phyloP scores from a whole-genome alignment of 139 green algal species.

The Micractinium sp. region DNA sequence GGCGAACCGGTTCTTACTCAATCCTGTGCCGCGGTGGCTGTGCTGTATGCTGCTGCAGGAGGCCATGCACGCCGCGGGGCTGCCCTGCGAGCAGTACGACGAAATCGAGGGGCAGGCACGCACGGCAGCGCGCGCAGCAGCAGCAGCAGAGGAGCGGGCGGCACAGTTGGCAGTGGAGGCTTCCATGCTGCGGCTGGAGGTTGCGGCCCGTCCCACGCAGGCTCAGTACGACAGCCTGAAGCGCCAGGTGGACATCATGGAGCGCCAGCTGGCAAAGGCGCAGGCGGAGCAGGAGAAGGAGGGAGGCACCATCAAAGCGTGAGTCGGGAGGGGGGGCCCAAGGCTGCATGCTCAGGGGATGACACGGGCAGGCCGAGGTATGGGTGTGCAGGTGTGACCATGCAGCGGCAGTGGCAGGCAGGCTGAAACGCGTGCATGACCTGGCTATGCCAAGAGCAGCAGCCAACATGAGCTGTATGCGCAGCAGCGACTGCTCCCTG shows the following conservation, averaged over 20 bases:
- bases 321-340: not conserved
- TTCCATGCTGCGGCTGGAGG: slow-evolving; percentile 16
- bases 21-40: not conserved
- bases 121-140: not conserved
- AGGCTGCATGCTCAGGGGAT: not conserved
- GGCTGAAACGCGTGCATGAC: not conserved
- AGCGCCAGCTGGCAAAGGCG: slow-evolving; percentile 56
- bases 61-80: slow-evolving; percentile 7
- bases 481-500: too few species aligned
- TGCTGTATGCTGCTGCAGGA: slow-evolving; percentile 1
- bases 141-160: slow-evolving; percentile 13
- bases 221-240: slow-evolving; percentile 47
- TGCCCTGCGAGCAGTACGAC: not conserved
- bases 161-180: not conserved
- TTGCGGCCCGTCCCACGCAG: slow-evolving; percentile 13
- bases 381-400: not conserved
- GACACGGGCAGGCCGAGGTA: not conserved
- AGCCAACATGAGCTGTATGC: too few species aligned
- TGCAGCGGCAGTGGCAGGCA: not conserved
- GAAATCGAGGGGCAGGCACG: slow-evolving; percentile 18
- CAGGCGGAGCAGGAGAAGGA: slow-evolving; percentile 15
- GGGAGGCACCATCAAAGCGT: not conserved
- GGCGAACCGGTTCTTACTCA: too few species aligned
- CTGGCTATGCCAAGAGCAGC: not conserved
- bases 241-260: slow-evolving; percentile 74